Percentiles rank a stretch among this genome's conserved stretches.
These are phyloP conservation scores for Sphagnum contortum DNA, from an alignment of 225 moss, liverwort and hornwort genomes.

Conservation along the genomic window DNA sequence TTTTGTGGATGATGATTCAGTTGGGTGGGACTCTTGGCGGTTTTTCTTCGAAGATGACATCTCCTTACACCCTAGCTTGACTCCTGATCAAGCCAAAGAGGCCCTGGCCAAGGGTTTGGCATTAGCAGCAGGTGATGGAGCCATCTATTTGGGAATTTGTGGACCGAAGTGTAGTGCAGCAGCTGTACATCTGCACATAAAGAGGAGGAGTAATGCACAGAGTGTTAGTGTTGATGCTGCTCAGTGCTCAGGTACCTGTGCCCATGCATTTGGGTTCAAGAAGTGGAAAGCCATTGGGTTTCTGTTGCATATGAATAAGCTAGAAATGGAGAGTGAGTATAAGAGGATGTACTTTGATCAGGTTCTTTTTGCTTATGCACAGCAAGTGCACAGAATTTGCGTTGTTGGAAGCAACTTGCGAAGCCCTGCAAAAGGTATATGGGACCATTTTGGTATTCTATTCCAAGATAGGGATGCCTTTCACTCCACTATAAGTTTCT, in stretches of 20 bases:
- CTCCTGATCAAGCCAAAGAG: conserved; percentile 1
- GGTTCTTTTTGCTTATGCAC: conserved; percentile 20
- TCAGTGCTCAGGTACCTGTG: conserved; percentile 37
- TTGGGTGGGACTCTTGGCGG: conserved; percentile 21
- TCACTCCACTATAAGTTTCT: conserved; percentile 2
- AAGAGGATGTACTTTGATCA: conserved; percentile 36
- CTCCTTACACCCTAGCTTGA: conserved; percentile 19
- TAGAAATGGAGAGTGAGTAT: conserved; percentile 11
- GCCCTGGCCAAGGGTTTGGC: conserved; percentile 18
- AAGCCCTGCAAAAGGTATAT: conserved; percentile 11
- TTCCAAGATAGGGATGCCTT: conserved; percentile 28
- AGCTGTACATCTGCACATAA: too few relatives aligned
- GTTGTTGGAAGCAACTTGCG: conserved; percentile 33
- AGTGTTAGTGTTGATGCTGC: conserved; percentile 12
- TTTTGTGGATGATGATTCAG: conserved; percentile 21
- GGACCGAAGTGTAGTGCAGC: conserved; percentile 11
- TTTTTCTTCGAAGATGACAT: conserved; percentile 53
- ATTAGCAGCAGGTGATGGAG: conserved; percentile 21
- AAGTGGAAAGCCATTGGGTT: conserved; percentile 37
- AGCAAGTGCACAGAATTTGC: conserved; percentile 24
- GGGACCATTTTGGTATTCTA: conserved; percentile 25
- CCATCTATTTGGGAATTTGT: conserved; percentile 33
- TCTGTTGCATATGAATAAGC: conserved; percentile 26
- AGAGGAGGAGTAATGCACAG: too few relatives aligned
- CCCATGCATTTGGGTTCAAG: conserved; percentile 44